Evolutionary conservation across 441 rosid genomes (phyloP).

Genomic region (Arabidopsis hybrid): DNA sequence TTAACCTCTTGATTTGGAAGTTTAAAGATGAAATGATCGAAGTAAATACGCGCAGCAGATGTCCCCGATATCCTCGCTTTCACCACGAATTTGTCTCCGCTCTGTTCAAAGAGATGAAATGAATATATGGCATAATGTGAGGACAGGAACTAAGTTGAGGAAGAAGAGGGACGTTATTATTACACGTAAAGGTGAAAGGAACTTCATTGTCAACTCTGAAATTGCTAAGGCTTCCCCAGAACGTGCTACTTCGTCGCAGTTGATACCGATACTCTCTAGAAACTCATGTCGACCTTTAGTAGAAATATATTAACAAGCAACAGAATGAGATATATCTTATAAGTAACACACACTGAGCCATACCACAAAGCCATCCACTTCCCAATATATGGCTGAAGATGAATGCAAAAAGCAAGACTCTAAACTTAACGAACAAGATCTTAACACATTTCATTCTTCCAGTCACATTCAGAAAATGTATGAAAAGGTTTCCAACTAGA

Average conservation of each 20-base stretch:
- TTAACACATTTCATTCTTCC: background rate
- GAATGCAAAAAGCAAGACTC: background rate
- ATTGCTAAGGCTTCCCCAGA: constrained; percentile 64
- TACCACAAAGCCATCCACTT: constrained; percentile 10
- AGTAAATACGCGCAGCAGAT: constrained; percentile 66
- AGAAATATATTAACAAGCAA: background rate
- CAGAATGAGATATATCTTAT: background rate
- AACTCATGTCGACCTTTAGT: constrained; percentile 72
- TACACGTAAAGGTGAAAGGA: constrained; percentile 67
- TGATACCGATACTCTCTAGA: constrained; percentile 61
- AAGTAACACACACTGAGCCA: background rate
- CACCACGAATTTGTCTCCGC: constrained; percentile 67
- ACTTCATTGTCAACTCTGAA: constrained; percentile 72
- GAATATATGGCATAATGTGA: background rate
- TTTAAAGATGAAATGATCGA: constrained; percentile 59
- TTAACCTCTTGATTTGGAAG: constrained; percentile 65
- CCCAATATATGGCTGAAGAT: background rate
- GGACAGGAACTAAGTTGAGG: background rate
- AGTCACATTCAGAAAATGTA: background rate
- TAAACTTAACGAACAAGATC: background rate
- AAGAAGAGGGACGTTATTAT: background rate
- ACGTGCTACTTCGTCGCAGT: constrained; percentile 69
- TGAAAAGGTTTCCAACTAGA: background rate
- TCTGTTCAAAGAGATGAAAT: constrained; percentile 45
- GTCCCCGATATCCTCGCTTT: constrained; percentile 62